Evolutionary conservation across 805 yeast species (phyloP).

Genomic region (Clavispora asparagi): DNA sequence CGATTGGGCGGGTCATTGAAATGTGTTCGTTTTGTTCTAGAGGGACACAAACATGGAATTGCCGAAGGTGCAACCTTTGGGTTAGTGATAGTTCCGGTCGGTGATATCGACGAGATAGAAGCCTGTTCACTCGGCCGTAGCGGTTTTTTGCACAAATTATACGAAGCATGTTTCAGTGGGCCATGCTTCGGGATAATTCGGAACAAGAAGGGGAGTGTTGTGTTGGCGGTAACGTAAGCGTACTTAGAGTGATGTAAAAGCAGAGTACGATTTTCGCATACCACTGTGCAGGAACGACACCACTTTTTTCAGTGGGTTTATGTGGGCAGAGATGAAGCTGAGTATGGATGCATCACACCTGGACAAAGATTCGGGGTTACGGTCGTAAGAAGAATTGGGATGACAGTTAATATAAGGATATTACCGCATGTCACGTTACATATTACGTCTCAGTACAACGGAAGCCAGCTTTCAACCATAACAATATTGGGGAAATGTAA

Average conservation of each 20-base stretch:
- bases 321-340: not conserved
- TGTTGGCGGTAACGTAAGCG: not conserved
- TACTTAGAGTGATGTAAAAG: not conserved
- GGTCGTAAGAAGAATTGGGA: no score
- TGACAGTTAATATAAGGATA: no score
- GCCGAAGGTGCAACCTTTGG: not conserved
- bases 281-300: not conserved
- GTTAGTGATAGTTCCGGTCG: not conserved
- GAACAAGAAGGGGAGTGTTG: not conserved
- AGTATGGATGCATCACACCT: not conserved
- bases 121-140: not conserved
- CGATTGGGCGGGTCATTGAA: not conserved
- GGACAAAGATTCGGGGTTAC: no score
- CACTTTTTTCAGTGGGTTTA: not conserved
- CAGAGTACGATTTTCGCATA: not conserved
- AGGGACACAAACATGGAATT: not conserved
- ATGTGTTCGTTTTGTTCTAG: not conserved
- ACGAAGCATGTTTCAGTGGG: not conserved
- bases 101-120: not conserved
- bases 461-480: not conserved
- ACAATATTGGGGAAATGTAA: not conserved
- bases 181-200: not conserved
- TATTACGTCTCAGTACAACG: not conserved
- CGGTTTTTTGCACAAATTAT: not conserved
- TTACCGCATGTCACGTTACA: not conserved